A percentile compares a stretch with the other conserved stretches of the same genome.
These are phyloP conservation scores for Xylaria flabelliformis DNA, from an alignment of 495 filamentous ascomycete species.

Conservation along the genomic window DNA sequence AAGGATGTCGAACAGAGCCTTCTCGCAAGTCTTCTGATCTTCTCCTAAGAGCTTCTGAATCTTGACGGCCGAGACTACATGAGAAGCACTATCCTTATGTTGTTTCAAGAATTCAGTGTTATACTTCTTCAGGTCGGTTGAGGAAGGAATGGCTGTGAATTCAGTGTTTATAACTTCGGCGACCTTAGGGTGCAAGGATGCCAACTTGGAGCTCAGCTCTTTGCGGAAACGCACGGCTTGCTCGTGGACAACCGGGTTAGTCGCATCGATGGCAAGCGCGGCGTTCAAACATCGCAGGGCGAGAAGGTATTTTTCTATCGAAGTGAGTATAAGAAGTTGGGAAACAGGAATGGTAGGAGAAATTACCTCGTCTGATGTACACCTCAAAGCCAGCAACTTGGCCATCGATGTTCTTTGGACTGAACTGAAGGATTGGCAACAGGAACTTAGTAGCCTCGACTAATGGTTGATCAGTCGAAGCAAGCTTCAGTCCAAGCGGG, in stretches of 20 bases:
- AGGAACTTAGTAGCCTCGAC: slow-evolving; percentile 89
- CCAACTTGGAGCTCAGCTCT: slow-evolving; percentile 61
- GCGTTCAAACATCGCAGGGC: slow-evolving; percentile 86
- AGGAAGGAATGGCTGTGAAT: slow-evolving; percentile 65
- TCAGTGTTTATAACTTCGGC: slow-evolving; percentile 69
- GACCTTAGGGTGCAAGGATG: slow-evolving; percentile 63
- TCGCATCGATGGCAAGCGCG: slow-evolving; percentile 69
- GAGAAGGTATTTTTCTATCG: slow-evolving; percentile 77
- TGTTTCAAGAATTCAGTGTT: slow-evolving; percentile 70
- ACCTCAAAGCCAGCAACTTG: slow-evolving; percentile 92
- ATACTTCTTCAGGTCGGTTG: slow-evolving; percentile 64
- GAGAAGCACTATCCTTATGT: slow-evolving; percentile 66
- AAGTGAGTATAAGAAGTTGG: slow-evolving; percentile 38
- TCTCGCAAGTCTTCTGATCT: slow-evolving; percentile 62
- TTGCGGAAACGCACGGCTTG: slow-evolving; percentile 74
- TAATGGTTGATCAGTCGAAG: slow-evolving; percentile 80
- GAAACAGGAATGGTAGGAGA: not conserved
- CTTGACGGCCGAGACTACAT: slow-evolving; percentile 68
- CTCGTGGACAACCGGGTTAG: slow-evolving; percentile 78
- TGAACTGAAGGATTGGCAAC: slow-evolving; percentile 76
- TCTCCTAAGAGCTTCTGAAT: slow-evolving; percentile 66
- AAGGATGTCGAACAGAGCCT: slow-evolving; percentile 65
- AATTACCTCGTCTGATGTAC: slow-evolving; percentile 67
- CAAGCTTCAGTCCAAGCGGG: slow-evolving; percentile 78
- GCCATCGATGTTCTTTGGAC: slow-evolving; percentile 78